Evolutionary conservation across 2,329 filamentous ascomycete genomes (phyloP), one percentile per base, ranked within the genome.

Genomic region (Verruconis gallopava): DNA sequence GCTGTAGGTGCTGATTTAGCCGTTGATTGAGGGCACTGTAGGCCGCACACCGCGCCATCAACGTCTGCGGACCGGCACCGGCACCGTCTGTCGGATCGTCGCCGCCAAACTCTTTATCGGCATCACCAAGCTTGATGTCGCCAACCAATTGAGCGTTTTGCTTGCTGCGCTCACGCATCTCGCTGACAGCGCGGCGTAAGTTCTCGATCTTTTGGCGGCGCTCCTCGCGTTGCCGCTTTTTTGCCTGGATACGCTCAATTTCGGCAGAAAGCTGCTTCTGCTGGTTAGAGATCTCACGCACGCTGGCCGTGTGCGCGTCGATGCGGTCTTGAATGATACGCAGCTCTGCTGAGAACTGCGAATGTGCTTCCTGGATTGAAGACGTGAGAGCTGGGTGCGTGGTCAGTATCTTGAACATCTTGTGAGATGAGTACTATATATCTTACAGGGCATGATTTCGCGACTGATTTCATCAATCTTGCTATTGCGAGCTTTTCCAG

Each of bases 321-420:
- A 96, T 80, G 21, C 79, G 73, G 38, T 80, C 72, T 63, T 95
- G 88, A 57, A 94, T 94, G 35, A 80, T 71, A 51, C 80, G 81
- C 48, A 94, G 76, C 57, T 89, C 84, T 38, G 77, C 69, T 43
- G 84, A 80, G 56, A 95, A 89, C 35, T 85, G 77, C 34, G 77
- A 72, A 38, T 86, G 78, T 4, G 86, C 83, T 50, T 86, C 79
- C 34, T 76, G 77, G 17, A 98, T 71, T 38, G 93, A 77, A 49
- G 85, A 79, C 34, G 83, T 84, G 53, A 95, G 88, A 38, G 88
- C 82, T 78, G 49, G 22, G 55, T 38, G 46, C 42, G 13, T 28
- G 41, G 51, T 66, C 55, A 66, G 63, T 59, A 55, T n/a, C n/a
- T n/a, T n/a, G n/a, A n/a, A n/a, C n/a, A n/a, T n/a, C n/a, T n/a